Base-by-base conservation (phyloP, 2,329 filamentous ascomycete species). In the Neodidymelliopsis sp. region DNA sequence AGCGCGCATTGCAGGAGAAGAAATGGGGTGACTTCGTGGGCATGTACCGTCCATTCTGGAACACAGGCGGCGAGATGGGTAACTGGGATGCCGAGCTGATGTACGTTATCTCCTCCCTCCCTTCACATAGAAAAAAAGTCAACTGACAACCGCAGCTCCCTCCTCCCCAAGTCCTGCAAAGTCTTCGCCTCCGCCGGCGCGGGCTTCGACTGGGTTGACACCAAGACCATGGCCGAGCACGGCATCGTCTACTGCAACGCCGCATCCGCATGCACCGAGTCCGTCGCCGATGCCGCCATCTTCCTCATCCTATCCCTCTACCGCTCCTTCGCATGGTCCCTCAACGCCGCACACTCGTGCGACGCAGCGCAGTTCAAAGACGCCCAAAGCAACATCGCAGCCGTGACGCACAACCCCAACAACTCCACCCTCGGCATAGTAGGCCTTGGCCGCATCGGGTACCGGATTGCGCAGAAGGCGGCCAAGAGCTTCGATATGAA, bases 171-270 rank as follows among this genome's bases (percentile, higher is more conserved):
- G 1, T 80, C 78, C 0, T 78, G 82, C 52, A 79, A 77, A 53
- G 78, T 86, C 12, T 85, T 80, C 66, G 81, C 84, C 12, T 81
- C 78, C 12, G 84, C 84, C 1, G 83, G 84, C 2, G 83, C 84
- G 11, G 83, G 84, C 2, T 86, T 83, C 66, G 83, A 87, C 66
- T 85, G 83, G 82, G 82, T 81, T 4, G 80, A 87, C 66, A 81
- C 81, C 19, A 76, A 83, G 61, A 69, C 82, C 1, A 66, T 91
- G 44, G 87, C 83, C 1, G 75, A 83, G 53, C 78, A 79, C 64
- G 86, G 84, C 27, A 82, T 89, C 54, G 73, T 87, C 40, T 91
- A 90, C 73, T 90, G 87, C 77, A 90, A 91, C 72, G 81, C 84
- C 2, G 87, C 86, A 2, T 79, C 84, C 2, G 86, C 87, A 0